Evolutionary conservation across 169 alveolate species (phyloP), one percentile per base, ranked within the genome.

Genomic region (Ichthyophthirius multifiliis): DNA sequence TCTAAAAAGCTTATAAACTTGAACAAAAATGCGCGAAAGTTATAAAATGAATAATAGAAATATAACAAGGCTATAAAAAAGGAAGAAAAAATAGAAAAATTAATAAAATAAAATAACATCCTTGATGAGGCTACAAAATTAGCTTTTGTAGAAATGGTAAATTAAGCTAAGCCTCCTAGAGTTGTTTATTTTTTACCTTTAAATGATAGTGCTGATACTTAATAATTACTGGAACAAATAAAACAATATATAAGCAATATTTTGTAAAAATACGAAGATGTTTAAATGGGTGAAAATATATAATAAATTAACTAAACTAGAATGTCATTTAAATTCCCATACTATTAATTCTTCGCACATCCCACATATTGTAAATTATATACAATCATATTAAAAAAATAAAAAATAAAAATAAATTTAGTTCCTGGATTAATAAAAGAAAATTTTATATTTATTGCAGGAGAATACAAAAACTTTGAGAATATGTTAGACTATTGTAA

Each of bases 401-500:
- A 41, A 3, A 1, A 35, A 15, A 35, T 20, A 34, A 9, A 0
- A 16, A 5, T 39, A 4, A 31, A 34, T 45, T 13, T 31, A 67
- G 77, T 67, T 39, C 62, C 43, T 16, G 77, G 77, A 35, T 67
- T 67, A 18, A 41, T 67, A 20, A 37, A 67, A 18, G 77, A 67
- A 67, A 67, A 67, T 23, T 67, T 67, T 44, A 37, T 67, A 5
- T 65, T 81, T 46, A 71, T 73, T 41, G 76, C 48, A 12, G 18
- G 65, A 12, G 82, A 81, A 39, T n/a, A n/a, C n/a, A 81, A 82
- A 81, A 45, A 71, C 55, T 31, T 63, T 32, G 76, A 81, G 20
- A 43, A 71, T 16, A 41, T 89, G 20, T 74, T 93, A 73, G 93
- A 93, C 63, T 83, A 87, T 18, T 92, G 94, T 27, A 90, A 89